Conservation (phyloP, 306 rosid species). For the Castanea sativa region DNA sequence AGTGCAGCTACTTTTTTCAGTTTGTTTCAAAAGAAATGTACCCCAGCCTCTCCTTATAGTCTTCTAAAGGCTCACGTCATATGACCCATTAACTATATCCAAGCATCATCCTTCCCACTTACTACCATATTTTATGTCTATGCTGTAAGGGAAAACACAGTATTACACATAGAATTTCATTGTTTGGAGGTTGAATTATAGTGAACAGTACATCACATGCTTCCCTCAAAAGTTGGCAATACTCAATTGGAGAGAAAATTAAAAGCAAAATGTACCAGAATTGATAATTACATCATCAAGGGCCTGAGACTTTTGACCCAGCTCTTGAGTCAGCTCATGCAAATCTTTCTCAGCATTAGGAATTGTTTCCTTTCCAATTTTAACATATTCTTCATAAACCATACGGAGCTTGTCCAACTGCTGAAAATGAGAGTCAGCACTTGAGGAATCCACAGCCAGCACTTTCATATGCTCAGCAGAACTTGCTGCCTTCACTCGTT, state of each 20-base stretch:
- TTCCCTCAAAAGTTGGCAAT: background rate
- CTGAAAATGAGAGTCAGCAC: conserved; percentile 72
- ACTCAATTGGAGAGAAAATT: conserved; percentile 7
- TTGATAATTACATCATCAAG: conserved; percentile 74
- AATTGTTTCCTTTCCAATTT: conserved; percentile 69
- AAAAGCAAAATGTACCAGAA: conserved; percentile 24
- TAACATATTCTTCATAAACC: conserved; percentile 81
- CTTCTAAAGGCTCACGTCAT: no score
- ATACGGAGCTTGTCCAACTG: conserved; percentile 87
- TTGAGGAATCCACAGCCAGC: conserved; percentile 67
- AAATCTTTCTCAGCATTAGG: conserved; percentile 78
- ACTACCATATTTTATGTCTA: no score
- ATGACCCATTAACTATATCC: no score
- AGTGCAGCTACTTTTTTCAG: background rate
- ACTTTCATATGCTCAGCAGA: conserved; percentile 78
- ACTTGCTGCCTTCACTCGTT: conserved; percentile 80
- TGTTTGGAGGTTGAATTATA: background rate
- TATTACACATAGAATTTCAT: background rate
- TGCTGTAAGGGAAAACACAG: background rate
- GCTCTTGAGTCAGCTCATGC: conserved; percentile 54
- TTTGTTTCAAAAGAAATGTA: background rate
- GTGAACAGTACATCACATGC: conserved; percentile 1
- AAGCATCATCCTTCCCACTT: no score
- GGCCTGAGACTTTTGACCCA: conserved; percentile 68
- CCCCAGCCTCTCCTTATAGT: no score